Evolutionary conservation across 768 basidiomycete genomes (phyloP), one percentile per base, ranked within the genome.

Genomic region (Amanita inopinata): DNA sequence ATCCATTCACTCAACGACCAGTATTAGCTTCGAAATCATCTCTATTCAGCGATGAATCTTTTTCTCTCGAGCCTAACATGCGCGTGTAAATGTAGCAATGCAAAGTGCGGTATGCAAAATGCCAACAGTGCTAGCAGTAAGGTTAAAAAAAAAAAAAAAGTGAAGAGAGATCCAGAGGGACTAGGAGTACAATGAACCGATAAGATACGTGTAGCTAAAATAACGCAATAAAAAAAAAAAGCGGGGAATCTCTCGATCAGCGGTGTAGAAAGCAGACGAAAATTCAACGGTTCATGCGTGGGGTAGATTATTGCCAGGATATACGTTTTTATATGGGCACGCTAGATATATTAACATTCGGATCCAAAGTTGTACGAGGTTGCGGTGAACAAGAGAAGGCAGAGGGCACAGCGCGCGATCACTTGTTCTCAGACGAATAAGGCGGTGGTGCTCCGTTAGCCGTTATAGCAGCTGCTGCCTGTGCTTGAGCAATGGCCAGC

Each of bases 131-230:
- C 32, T 14, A 33, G 12, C 32, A 7, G 17, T 15, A 14, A 14
- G 5, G n/a, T 68, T 28, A 6, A 7, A 28, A 7, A 28, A 28
- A 7, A 28, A 28, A 12, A 28, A 7, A 6, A 6, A 28, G 27
- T 12, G 27, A 28, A 28, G 7, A 7, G 27, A 7, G 6, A 12
- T 28, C 6, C 27, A 28, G 14, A 19, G 15, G 8, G 17, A 19
- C 2, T 35, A 35, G 17, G n/a, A 15, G 17, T 35, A 35, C 34
- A 35, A 19, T 35, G n/a, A n/a, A n/a, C n/a, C n/a, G n/a, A n/a
- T n/a, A 35, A 35, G 1, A 35, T 17, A 35, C 15, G 30, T 28
- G 27, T 6, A 14, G 34, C 15, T 17, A 17, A 18, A 35, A 35
- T 33, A 33, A 33, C 32, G 32, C 32, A 33, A 33, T 33, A 33